Base-by-base conservation (phyloP, 768 basidiomycete species). In the Lactifluus piperatus region DNA sequence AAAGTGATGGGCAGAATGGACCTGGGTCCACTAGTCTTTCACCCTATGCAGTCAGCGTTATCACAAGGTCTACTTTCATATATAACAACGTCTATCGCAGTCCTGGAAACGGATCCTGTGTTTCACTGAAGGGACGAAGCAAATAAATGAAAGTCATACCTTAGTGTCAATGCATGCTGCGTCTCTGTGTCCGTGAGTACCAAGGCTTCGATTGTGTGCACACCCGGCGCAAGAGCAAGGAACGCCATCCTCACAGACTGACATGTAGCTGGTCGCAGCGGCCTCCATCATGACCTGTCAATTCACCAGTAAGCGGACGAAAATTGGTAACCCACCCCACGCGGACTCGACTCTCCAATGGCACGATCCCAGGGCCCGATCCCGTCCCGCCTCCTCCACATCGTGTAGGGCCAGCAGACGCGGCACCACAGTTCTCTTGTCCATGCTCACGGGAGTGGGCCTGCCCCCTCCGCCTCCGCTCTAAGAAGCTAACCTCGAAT, bases 181-280 rank as follows among this genome's bases (percentile, higher is more conserved):
- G 84, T 82, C 65, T 88, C 88, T 4, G 87, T 73, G 64, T 93
- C 91, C 1, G 83, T 86, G 52, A 94, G 72, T 1, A 82, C 83
- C 52, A 93, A 72, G 5, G 79, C 77, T 61, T 88, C 83, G 51
- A 94, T 79, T 2, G 84, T 76, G 67, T 93, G 90, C 2, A 92
- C 82, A 3, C 91, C 91, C 20, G 89, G 84, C 8, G 81, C 78
- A 49, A 94, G 73, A 3, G 91, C 90, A 47, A 94, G 72, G 66
- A 93, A 92, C 59, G 86, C 80, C 85, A 94, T 91, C 41, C 88
- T 76, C 26, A 93, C 88, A 20, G 88, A 89, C 69, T 93, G 91
- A 68, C 90, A 91, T 1, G 88, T 85, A 11, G 82, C 82, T 4
- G 91, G 86, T n/a, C 81, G 76, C 20, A 93, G 76, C 13, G 91